Conservation (phyloP, 306 rosid genomes). For the Styphnolobium japonicum region DNA sequence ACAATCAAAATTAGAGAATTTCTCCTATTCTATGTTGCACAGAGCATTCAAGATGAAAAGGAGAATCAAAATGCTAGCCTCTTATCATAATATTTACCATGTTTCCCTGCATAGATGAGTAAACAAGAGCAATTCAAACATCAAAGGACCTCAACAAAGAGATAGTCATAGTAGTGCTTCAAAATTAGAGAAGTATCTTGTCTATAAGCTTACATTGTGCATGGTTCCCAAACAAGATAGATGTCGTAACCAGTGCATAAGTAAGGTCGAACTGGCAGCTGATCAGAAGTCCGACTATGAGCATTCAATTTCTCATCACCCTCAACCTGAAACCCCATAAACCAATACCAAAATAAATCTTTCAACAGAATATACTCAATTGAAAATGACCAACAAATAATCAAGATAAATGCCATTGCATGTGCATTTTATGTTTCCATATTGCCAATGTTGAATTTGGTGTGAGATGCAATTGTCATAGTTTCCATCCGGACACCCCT, state of each 20-base stretch:
- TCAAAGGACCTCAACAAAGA: not conserved
- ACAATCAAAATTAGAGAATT: not conserved
- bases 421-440: not conserved
- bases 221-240: conserved; percentile 95
- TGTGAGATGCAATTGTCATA: not conserved
- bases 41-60: not conserved
- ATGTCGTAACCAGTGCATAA: conserved; percentile 94
- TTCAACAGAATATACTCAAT: not conserved
- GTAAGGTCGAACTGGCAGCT: conserved; percentile 57
- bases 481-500: not conserved
- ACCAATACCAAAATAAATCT: conserved; percentile 7
- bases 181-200: conserved; percentile 7
- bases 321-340: conserved; percentile 51
- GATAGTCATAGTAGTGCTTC: not conserved
- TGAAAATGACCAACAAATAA: not conserved
- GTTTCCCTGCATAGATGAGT: not conserved
- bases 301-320: conserved; percentile 38
- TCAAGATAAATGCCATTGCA: conserved; percentile 14
- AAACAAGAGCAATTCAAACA: not conserved
- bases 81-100: not conserved
- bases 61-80: conserved; percentile 22
- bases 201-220: conserved; percentile 68
- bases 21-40: not conserved
- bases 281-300: conserved; percentile 27
- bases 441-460: conserved; percentile 15